These are phyloP conservation scores for Citropsis articulata DNA, from an alignment of 345 rosid genomes.

Conservation along the genomic window DNA sequence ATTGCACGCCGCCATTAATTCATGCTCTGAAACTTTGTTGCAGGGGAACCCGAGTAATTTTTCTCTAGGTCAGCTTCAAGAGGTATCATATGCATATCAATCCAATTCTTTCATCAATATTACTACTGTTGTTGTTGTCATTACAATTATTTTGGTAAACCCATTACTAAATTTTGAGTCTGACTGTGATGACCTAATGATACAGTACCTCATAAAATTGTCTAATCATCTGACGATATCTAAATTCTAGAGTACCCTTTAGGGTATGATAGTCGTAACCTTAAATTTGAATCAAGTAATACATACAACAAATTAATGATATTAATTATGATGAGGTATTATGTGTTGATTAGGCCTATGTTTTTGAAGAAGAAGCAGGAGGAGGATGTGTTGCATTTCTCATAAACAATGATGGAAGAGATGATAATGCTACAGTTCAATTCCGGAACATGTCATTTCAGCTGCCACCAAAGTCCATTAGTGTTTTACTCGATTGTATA, in stretches of 20 bases:
- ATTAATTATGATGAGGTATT: not conserved
- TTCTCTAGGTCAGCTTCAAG: constrained; percentile 62
- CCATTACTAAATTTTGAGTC: no score
- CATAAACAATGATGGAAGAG: constrained; percentile 45
- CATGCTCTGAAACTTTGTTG: constrained; percentile 48
- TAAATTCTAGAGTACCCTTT: no score
- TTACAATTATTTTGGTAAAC: no score
- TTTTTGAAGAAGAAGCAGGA: constrained; percentile 40
- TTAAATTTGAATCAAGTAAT: not conserved
- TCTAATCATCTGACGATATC: no score
- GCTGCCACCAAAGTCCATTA: constrained; percentile 64
- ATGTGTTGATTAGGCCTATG: constrained; percentile 51
- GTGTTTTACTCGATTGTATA: constrained; percentile 63
- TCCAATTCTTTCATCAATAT: no score
- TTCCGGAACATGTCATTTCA: constrained; percentile 44
- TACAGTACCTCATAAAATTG: no score
- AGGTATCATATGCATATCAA: constrained; percentile 23
- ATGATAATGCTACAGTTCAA: constrained; percentile 28
- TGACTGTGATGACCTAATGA: no score
- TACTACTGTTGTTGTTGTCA: rapidly evolving
- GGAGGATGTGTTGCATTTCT: constrained; percentile 82
- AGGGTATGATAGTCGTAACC: no score
- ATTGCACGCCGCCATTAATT: constrained; percentile 60
- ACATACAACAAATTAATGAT: not conserved
- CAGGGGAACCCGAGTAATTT: constrained; percentile 47